Conservation (phyloP, 495 filamentous ascomycete species). For the Penicillium psychrofluorescens region DNA sequence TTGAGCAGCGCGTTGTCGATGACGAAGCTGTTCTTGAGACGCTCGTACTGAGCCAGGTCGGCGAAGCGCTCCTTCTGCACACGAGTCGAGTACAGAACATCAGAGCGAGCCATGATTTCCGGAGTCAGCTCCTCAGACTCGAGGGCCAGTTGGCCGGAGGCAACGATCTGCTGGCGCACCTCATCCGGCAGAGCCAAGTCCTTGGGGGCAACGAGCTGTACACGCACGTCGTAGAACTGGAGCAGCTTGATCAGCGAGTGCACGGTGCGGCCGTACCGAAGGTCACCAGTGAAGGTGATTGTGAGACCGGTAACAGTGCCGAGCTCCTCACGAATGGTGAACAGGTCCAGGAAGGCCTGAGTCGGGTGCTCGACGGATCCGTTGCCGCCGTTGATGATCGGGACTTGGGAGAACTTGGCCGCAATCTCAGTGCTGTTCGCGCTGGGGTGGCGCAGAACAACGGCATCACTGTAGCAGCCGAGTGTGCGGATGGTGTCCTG, state of each 20-base stretch:
- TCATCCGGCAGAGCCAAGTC: slow-evolving; percentile 68
- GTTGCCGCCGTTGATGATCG: slow-evolving; percentile 95
- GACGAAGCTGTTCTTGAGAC: slow-evolving; percentile 77
- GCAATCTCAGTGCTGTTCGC: slow-evolving; percentile 70
- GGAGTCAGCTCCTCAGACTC: slow-evolving; percentile 75
- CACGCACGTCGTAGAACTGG: slow-evolving; percentile 84
- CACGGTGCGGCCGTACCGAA: slow-evolving; percentile 87
- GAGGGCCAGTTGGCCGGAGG: slow-evolving; percentile 63
- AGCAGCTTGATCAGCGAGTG: slow-evolving; percentile 92
- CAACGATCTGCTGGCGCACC: slow-evolving; percentile 61
- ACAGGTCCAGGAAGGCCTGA: slow-evolving; percentile 96
- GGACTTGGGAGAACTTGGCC: slow-evolving; percentile 77
- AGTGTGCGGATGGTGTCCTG: slow-evolving; percentile 92
- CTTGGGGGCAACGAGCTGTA: slow-evolving; percentile 83
- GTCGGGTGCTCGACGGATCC: slow-evolving; percentile 93
- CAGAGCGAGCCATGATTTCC: slow-evolving; percentile 72
- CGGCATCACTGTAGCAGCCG: slow-evolving; percentile 86
- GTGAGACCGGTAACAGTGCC: slow-evolving; percentile 90
- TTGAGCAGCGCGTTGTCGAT: slow-evolving; percentile 87
- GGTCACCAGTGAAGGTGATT: slow-evolving; percentile 91
- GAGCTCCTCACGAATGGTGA: slow-evolving; percentile 95
- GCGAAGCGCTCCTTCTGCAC: slow-evolving; percentile 94
- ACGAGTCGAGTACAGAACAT: slow-evolving; percentile 93
- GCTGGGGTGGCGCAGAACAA: slow-evolving; percentile 87
- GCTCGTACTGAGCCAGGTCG: slow-evolving; percentile 70